These are phyloP conservation scores for Cryphonectria japonica DNA, from an alignment of 2,329 filamentous ascomycete genomes.

Conservation along the genomic window DNA sequence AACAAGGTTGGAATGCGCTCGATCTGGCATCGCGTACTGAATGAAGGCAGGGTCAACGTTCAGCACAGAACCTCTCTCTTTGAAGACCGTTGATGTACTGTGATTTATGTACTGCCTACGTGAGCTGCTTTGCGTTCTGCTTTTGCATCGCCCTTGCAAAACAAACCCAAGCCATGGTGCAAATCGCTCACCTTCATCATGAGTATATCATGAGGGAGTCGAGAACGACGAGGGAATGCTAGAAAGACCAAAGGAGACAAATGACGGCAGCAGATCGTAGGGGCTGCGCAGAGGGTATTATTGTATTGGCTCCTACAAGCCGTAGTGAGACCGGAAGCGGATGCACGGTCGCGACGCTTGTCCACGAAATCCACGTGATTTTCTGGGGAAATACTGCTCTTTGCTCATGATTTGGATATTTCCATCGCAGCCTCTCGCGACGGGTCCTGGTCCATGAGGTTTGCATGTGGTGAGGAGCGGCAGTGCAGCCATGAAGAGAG, in stretches of 20 bases:
- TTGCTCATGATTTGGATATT: background rate
- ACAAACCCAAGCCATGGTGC: background rate
- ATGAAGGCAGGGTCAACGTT: background rate
- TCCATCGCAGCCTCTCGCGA: background rate
- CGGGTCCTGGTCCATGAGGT: background rate
- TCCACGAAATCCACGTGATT: background rate
- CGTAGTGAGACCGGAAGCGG: background rate
- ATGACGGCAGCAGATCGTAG: background rate
- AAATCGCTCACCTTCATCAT: background rate
- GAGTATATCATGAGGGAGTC: background rate
- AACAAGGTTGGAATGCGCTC: background rate
- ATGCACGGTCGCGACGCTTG: slow-evolving; percentile 3
- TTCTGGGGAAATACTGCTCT: background rate
- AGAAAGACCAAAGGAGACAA: background rate
- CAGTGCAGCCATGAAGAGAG: background rate
- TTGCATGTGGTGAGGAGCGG: background rate
- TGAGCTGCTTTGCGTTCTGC: background rate
- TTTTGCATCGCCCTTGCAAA: background rate
- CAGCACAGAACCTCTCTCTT: background rate
- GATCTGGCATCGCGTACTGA: background rate
- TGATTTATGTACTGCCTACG: background rate
- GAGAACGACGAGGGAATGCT: background rate
- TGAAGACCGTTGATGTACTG: background rate
- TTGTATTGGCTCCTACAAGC: background rate
- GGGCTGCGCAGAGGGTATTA: background rate